phyloP scores from a whole-genome alignment of 129 eudicot genomes.

The Centrapalus pauciflorus region DNA sequence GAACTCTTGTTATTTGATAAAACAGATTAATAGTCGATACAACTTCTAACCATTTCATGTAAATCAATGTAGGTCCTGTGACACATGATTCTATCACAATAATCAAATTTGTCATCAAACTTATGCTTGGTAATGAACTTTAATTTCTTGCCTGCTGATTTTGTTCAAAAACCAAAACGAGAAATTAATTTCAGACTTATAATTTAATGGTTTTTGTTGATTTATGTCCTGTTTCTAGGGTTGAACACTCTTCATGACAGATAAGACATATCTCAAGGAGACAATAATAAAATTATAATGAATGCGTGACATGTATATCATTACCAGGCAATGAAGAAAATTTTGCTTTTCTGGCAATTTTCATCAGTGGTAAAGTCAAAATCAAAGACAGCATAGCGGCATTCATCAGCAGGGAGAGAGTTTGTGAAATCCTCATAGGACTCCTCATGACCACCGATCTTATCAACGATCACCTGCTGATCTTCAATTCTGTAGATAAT shows the following conservation, averaged over 20 bases:
- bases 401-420: conserved; percentile 80
- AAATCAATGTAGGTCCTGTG: not conserved
- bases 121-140: not conserved
- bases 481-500: conserved; percentile 63
- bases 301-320: conserved; percentile 1
- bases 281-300: not conserved
- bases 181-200: too few species aligned
- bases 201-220: too few species aligned
- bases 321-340: conserved; percentile 87
- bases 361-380: conserved; percentile 80
- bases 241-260: not conserved
- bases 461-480: conserved; percentile 75
- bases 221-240: not conserved
- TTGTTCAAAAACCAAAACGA: too few species aligned
- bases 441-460: conserved; percentile 62
- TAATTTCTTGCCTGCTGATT: too few species aligned
- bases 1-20: not conserved
- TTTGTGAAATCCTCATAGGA: conserved; percentile 72
- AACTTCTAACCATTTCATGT: too few species aligned
- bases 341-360: conserved; percentile 93
- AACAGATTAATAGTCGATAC: not conserved
- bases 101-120: not conserved
- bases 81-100: not conserved
- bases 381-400: conserved; percentile 88
- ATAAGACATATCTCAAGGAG: not conserved